Conservation (phyloP, 352 stramenopile genomes). For the Albugo candida region DNA sequence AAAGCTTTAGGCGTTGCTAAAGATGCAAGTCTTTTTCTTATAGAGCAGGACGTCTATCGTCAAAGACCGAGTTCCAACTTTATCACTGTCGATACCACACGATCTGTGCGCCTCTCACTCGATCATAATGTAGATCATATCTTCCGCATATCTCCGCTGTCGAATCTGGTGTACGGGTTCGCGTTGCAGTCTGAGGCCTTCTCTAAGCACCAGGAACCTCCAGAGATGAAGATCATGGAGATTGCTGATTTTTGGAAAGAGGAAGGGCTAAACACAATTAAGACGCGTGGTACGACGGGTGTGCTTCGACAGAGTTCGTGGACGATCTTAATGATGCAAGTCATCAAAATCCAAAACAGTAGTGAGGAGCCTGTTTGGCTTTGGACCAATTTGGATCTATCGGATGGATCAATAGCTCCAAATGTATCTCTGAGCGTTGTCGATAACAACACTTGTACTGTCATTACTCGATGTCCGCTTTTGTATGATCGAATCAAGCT, state of each 20-base stretch:
- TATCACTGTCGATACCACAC: background rate
- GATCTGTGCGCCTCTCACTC: constrained; percentile 12
- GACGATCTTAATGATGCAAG: constrained; percentile 46
- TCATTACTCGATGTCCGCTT: too few species aligned
- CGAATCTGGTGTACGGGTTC: constrained; percentile 29
- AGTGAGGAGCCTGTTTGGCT: constrained; percentile 12
- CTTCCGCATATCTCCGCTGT: constrained; percentile 30
- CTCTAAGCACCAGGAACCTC: too few species aligned
- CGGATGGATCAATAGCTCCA: constrained; percentile 19
- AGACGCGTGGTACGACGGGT: too few species aligned
- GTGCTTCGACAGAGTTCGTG: constrained; percentile 23
- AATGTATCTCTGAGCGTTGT: constrained; percentile 31
- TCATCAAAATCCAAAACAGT: constrained; percentile 16
- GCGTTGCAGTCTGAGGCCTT: constrained; percentile 26
- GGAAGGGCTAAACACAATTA: too few species aligned
- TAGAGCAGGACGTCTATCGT: background rate
- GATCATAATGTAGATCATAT: constrained; percentile 7
- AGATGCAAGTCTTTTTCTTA: background rate
- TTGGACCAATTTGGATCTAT: constrained; percentile 33
- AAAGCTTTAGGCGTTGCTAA: background rate
- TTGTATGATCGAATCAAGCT: too few species aligned
- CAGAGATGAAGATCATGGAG: too few species aligned
- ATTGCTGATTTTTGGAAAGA: too few species aligned
- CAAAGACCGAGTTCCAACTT: constrained; percentile 6
- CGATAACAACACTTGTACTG: constrained; percentile 17